A percentile compares a stretch with the other conserved stretches of the same genome.
Evolutionary conservation across 2,329 filamentous ascomycete genomes (phyloP).

Genomic region (Chalara sp.): DNA sequence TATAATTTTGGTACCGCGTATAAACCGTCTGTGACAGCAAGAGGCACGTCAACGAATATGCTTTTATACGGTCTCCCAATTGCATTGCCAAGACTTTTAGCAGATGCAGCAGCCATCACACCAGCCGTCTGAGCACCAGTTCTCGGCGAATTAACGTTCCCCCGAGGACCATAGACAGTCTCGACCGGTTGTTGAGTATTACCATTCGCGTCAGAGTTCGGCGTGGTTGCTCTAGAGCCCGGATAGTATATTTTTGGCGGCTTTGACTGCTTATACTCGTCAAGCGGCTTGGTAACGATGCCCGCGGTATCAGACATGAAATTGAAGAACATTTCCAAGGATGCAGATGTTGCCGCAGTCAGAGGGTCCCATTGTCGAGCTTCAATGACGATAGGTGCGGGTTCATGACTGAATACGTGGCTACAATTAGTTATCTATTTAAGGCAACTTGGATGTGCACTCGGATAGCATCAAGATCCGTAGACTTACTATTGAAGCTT

Average conservation of each 20-base stretch:
- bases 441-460: no score
- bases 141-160: background rate
- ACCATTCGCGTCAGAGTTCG: background rate
- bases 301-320: constrained; percentile 1
- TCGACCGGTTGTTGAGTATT: background rate
- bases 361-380: constrained; percentile 29
- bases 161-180: background rate
- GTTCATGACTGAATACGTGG: constrained; percentile 1
- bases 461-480: background rate
- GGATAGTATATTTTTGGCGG: background rate
- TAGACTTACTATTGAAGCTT: constrained; percentile 35
- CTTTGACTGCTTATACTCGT: constrained; percentile 3
- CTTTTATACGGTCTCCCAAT: constrained; percentile 20
- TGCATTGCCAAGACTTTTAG: constrained; percentile 18
- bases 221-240: background rate
- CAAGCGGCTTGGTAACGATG: constrained; percentile 1
- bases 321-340: constrained; percentile 1
- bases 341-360: constrained; percentile 17
- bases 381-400: constrained; percentile 22
- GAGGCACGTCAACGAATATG: constrained; percentile 39
- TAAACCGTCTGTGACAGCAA: constrained; percentile 44
- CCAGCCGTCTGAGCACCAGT: background rate
- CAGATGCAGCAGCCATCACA: constrained; percentile 22
- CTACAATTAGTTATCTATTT: background rate
- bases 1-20: constrained; percentile 47